Base-by-base conservation (phyloP, 306 rosid genomes). In the Medicago arabica region DNA sequence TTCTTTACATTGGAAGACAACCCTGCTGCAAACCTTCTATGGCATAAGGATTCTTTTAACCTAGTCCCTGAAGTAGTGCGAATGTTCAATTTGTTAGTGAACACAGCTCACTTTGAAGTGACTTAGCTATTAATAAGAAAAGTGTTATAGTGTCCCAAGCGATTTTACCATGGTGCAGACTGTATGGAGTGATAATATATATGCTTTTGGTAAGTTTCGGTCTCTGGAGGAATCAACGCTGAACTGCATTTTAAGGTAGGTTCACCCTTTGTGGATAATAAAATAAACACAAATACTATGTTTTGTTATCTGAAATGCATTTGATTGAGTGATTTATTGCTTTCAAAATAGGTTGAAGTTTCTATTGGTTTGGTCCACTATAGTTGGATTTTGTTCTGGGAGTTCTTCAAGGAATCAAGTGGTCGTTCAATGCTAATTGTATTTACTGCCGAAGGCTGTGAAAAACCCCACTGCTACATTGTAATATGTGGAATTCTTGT, bases 261-360 rank as follows among this genome's bases (percentile, higher is more conserved):
- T 73, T 34, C 76, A 88, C 50, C 86, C 90, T 80, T 80, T 64
- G 64, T 72, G 82, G 90, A 65, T 88, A 63, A 55, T 66, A 75
- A 77, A 84, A 83, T 71, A 66, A 71, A 83, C 79, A 77, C 76
- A 77, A 78, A 31, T 81, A 75, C 82, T 80, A 70, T 71, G 80
- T 80, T 78, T 57, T 60, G 44, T 81, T 68, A 70, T 75, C 44
- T 71, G 82, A 81, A 85, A 82, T 84, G 58, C 87, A 87, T 86
- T 91, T 94, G 89, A 94, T 94, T 77, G 88, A 81, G 90, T 87
- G 89, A 65, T 91, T 75, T 87, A 81, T 87, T 94, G 87, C 89
- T 94, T 87, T 85, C 80, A 89, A 88, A 85, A 82, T 94, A 94
- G 98, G 98, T 94, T 83, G 95, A 87, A 86, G 86, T 81, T 74